Base-by-base conservation (phyloP, 345 rosid species). In the Camelina sativa region DNA sequence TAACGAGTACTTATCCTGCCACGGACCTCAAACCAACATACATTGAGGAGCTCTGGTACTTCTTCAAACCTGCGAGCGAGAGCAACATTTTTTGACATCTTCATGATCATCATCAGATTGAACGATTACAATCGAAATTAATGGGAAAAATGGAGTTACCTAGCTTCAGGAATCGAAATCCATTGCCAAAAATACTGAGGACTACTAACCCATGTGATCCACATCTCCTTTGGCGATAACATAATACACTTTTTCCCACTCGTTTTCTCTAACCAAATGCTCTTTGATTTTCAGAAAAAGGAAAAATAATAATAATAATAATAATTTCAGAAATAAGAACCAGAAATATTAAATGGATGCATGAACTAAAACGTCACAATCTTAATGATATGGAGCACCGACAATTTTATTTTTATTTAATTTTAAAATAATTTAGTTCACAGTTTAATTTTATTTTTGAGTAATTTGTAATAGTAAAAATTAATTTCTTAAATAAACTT, bases 11-110 rank as follows among this genome's bases (percentile, higher is more conserved):
- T 46, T 13, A 34, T 46, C 5, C 16, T 12, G 3, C 56, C 57
- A 30, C 46, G 22, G 20, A 70, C 48, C 46, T 57, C 65, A 44
- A 70, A 70, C 74, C 34, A 32, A 13, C 22, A 57, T 13, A 57
- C 65, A 12, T 44, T 8, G 15, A 57, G 62, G 19, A 44, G 56
- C n/a, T 57, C 56, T 4, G 20, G 34, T 12, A 30, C 43, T 56
- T 11, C 17, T 56, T 56, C 54, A 28, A 67, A 67, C 70, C 52
- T 41, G 23, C 6, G 1, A 20, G 16, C 4, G 23, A 10, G 1
- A 20, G 16, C 4, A 34, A 16, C 62, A 9, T 34, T 34, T 6
- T 34, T 34, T 32, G 8, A 8, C 37, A 32, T 32, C 35, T 32
- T 32, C 37, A 17, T 17, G 17, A 34, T 7, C 37, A 34, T 6